Base-by-base conservation (phyloP, 345 rosid genomes). In the Hibiscus tridactylites region DNA sequence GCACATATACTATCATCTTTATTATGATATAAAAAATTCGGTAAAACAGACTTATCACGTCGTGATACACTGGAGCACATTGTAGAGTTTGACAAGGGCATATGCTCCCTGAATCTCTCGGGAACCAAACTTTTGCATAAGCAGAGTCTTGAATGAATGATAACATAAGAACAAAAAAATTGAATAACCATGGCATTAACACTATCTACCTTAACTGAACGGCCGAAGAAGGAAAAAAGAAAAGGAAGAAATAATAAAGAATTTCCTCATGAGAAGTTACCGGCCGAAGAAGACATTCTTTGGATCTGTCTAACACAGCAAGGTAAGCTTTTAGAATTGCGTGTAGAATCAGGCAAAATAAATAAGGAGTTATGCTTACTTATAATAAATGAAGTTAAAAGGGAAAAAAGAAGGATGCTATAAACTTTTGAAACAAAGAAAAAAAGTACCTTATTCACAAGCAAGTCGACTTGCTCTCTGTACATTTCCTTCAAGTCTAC, bases 371-470 rank as follows among this genome's bases (percentile, higher is more conserved):
- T 9, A 42, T 64, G 8, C 49, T 39, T 42, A 6, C 49, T 39
- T 11, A 11, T 5, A 19, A 11, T 54, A 11, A 65, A 42, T 2
- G 44, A 5, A 56, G 15, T 57, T 8, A 57, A 57, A 57, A 57
- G 15, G 12, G 24, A 21, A 21, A 21, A 21, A 21, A 21, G 24
- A 57, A 44, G 8, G 7, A 39, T 3, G 19, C 17, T 12, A 19
- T 9, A 64, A 35, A 19, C 15, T 71, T n/a, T 3, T 16, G 53
- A 26, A 49, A 49, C n/a, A 3, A 49, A 28, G 28, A 28, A 50
- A n/a, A 3, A 11, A 46, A 69, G 56, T 78, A 95, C 99, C 99
- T 92, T 88, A 83, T 91, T 91, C 77, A 96, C 99, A 68, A 96
- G 97, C 84, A 96, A 73, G 88, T 88, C 88, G 64, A 92, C 98